Percentiles rank a stretch among this genome's conserved stretches.
These are phyloP conservation scores for Thymus mandschuricus DNA, from an alignment of 257 asterid species.

Conservation along the genomic window DNA sequence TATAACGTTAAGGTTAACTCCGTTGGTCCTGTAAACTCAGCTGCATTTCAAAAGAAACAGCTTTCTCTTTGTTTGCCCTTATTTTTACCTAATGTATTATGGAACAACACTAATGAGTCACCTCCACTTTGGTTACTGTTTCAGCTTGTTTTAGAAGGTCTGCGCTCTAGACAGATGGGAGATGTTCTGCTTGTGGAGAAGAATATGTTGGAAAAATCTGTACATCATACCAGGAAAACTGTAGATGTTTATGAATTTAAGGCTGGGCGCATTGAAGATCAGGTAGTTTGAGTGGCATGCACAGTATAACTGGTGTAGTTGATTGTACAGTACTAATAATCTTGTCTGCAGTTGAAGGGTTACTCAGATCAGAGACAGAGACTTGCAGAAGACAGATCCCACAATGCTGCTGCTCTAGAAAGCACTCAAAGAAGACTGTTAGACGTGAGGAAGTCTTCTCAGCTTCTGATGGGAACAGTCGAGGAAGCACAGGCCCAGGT, in stretches of 20 bases:
- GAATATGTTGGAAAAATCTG: conserved; percentile 57
- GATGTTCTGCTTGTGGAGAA: conserved; percentile 69
- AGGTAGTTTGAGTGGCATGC: conserved; percentile 49
- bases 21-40: neutral
- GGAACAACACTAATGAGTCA: neutral
- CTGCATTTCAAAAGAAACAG: conserved; percentile 17
- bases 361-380: conserved; percentile 75
- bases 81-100: neutral
- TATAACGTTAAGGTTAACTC: conserved; percentile 80
- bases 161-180: conserved; percentile 67
- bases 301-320: conserved; percentile 15
- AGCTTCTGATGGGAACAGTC: conserved; percentile 53
- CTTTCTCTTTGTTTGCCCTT: conserved; percentile 11
- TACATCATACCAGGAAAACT: conserved; percentile 65
- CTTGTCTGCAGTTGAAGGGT: conserved; percentile 70
- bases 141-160: conserved; percentile 95
- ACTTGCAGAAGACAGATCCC: conserved; percentile 71
- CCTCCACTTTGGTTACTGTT: conserved; percentile 33
- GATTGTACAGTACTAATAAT: conserved; percentile 34
- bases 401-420: conserved; percentile 52
- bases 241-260: conserved; percentile 59
- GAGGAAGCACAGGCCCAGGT: conserved; percentile 77
- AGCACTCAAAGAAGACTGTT: conserved; percentile 58
- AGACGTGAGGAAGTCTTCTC: conserved; percentile 65
- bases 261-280: conserved; percentile 87